phyloP scores from a whole-genome alignment of 805 yeast species.

The Jamesozyma gamospora region DNA sequence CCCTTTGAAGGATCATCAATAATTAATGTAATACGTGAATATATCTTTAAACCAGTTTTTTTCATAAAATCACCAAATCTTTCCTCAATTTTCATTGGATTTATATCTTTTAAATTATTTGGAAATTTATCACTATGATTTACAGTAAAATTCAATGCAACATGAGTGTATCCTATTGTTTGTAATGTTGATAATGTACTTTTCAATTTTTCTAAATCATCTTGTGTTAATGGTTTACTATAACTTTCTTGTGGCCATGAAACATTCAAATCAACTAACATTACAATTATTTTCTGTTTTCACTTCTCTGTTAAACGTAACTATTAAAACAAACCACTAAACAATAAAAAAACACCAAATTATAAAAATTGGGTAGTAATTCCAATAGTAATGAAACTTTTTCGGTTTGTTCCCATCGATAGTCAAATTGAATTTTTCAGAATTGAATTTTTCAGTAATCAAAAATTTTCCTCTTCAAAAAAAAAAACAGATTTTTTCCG shows the following conservation, averaged over 20 bases:
- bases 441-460: not conserved
- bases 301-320: too few relatives aligned
- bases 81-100: conserved; percentile 31
- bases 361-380: not conserved
- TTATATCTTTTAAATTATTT: conserved; percentile 32
- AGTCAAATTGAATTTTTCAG: too few relatives aligned
- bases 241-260: conserved; percentile 58
- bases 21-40: conserved; percentile 63
- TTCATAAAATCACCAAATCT: conserved; percentile 25
- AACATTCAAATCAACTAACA: conserved; percentile 55
- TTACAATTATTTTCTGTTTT: not conserved
- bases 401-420: too few relatives aligned
- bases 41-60: conserved; percentile 37
- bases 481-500: not conserved
- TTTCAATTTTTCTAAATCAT: conserved; percentile 37
- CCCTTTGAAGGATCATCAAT: conserved; percentile 72
- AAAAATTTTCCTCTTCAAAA: not conserved
- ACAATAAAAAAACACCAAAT: not conserved
- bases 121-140: conserved; percentile 46
- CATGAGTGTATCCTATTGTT: conserved; percentile 59
- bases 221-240: conserved; percentile 31
- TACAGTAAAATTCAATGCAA: conserved; percentile 62
- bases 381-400: not conserved
- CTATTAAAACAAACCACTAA: too few relatives aligned
- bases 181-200: conserved; percentile 44